These are phyloP conservation scores for Teunomyces lycoperdinae DNA, from an alignment of 805 yeast genomes.

Conservation along the genomic window DNA sequence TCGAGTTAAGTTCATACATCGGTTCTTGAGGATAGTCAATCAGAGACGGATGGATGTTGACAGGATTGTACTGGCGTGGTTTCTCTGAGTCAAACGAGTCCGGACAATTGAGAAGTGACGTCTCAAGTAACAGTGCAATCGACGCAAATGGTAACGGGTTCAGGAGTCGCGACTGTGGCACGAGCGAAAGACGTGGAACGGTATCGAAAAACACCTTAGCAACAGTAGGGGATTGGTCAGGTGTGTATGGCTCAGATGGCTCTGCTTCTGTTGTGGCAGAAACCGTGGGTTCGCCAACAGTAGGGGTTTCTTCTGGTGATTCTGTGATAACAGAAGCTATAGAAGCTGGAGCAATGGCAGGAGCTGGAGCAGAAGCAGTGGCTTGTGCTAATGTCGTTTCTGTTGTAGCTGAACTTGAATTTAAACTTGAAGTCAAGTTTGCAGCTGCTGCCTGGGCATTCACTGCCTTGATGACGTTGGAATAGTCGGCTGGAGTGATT, in stretches of 20 bases:
- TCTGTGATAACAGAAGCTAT: not conserved
- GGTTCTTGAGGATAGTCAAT: slow-evolving; percentile 89
- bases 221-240: slow-evolving; percentile 1
- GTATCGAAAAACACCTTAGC: slow-evolving; percentile 20
- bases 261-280: not conserved
- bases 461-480: slow-evolving; percentile 24
- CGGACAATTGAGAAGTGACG: slow-evolving; percentile 84
- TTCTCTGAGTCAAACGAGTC: slow-evolving; percentile 88
- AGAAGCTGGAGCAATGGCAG: not conserved
- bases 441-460: slow-evolving; percentile 8
- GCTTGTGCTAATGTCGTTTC: not conserved
- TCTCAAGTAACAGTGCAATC: slow-evolving; percentile 61
- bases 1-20: slow-evolving; percentile 60
- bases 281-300: not conserved
- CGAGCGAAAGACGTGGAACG: slow-evolving; percentile 21
- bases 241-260: not conserved
- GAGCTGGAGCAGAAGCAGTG: not conserved
- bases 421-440: not conserved
- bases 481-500: slow-evolving; percentile 17
- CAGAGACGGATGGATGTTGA: slow-evolving; percentile 84
- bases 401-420: not conserved
- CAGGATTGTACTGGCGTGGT: slow-evolving; percentile 75
- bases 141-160: slow-evolving; percentile 54
- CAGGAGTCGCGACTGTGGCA: slow-evolving; percentile 41
- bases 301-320: too few relatives aligned